These are phyloP conservation scores for Butyriboletus loyo DNA, from an alignment of 768 basidiomycete genomes.

Conservation along the genomic window DNA sequence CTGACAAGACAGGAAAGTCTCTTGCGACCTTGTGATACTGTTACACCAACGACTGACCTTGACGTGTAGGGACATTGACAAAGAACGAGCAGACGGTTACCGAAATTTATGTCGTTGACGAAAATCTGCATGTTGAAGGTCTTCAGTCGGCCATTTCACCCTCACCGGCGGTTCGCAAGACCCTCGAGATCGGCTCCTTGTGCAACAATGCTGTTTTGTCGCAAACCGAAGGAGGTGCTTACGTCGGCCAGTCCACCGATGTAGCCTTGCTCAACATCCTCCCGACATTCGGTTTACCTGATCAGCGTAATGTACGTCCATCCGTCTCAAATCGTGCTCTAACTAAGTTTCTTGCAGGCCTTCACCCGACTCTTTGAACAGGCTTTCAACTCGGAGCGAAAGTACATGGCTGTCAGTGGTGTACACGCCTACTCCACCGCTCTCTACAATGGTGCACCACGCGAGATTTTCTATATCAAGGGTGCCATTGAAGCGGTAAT, in stretches of 20 bases:
- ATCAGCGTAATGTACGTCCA: constrained; percentile 64
- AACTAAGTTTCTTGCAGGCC: constrained; percentile 36
- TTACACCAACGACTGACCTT: not conserved
- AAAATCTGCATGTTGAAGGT: constrained; percentile 60
- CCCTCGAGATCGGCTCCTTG: constrained; percentile 77
- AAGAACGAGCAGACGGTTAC: constrained; percentile 96
- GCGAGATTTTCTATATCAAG: constrained; percentile 88
- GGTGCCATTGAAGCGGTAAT: constrained; percentile 89
- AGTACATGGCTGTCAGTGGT: constrained; percentile 91
- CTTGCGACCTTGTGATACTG: not conserved
- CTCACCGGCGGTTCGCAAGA: constrained; percentile 68
- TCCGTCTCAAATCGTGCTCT: not conserved
- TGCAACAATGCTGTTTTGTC: constrained; percentile 82
- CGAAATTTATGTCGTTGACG: constrained; percentile 85
- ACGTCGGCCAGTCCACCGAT: constrained; percentile 89
- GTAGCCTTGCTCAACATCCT: constrained; percentile 86
- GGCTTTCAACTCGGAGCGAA: constrained; percentile 91
- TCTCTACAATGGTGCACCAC: constrained; percentile 32
- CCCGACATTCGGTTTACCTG: constrained; percentile 58
- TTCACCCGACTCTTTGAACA: constrained; percentile 76
- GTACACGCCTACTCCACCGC: constrained; percentile 41
- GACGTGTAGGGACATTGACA: constrained; percentile 71
- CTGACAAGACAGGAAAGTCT: constrained; percentile 85
- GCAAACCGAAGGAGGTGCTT: constrained; percentile 65
- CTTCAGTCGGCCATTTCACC: constrained; percentile 42